These are phyloP conservation scores for Apiospora marii DNA, from an alignment of 2,329 filamentous ascomycete genomes.

Conservation along the genomic window DNA sequence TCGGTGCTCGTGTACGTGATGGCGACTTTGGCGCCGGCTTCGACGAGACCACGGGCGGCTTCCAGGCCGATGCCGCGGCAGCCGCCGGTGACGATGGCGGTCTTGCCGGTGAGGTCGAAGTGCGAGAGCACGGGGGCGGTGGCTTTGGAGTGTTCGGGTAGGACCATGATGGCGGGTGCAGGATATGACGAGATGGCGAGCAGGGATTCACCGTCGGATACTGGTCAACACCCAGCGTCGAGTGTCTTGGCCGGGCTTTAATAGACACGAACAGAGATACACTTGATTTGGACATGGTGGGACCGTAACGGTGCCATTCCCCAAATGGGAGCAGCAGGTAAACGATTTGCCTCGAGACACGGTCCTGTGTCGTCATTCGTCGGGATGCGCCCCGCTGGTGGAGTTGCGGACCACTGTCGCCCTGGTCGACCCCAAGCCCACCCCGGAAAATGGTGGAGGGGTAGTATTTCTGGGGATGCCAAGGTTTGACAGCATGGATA, in stretches of 20 bases:
- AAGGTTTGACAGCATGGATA: too few species aligned
- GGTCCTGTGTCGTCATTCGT: neutral
- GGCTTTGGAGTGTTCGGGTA: conserved; percentile 41
- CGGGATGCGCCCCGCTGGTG: neutral
- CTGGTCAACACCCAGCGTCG: neutral
- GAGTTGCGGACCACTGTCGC: neutral
- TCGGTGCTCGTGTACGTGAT: conserved; percentile 44
- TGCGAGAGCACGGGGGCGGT: conserved; percentile 41
- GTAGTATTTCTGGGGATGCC: too few species aligned
- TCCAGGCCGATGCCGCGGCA: conserved; percentile 42
- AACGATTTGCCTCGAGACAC: neutral
- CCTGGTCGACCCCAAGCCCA: neutral
- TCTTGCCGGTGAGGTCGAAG: conserved; percentile 41
- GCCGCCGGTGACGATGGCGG: conserved; percentile 41
- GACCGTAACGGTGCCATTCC: neutral
- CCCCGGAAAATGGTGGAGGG: too few species aligned
- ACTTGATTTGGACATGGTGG: neutral
- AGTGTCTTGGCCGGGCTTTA: neutral
- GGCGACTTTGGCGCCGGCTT: conserved; percentile 41
- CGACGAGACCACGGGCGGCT: conserved; percentile 40
- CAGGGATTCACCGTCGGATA: neutral
- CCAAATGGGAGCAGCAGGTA: neutral
- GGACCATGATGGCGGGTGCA: conserved; percentile 34
- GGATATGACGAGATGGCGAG: neutral
- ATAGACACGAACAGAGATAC: neutral